Percentiles rank a stretch among this genome's conserved stretches.
These are phyloP conservation scores for Glonium stellatum DNA, from an alignment of 495 filamentous ascomycete genomes.

Conservation along the genomic window DNA sequence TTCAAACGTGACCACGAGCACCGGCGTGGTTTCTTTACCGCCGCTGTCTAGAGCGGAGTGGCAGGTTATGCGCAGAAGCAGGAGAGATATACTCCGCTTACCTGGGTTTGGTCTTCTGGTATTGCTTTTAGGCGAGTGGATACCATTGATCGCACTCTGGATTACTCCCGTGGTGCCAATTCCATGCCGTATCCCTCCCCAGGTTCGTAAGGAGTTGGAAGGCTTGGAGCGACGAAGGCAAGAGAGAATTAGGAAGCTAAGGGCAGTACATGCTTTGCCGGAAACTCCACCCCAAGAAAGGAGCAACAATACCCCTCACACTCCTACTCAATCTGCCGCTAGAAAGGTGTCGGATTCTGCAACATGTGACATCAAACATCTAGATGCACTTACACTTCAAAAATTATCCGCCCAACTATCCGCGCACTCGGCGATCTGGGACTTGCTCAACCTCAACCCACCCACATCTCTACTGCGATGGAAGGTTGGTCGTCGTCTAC, in stretches of 20 bases:
- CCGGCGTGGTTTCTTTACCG: conserved; percentile 1
- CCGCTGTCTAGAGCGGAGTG: conserved; percentile 51
- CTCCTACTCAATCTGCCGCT: neutral
- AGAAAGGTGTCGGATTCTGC: neutral
- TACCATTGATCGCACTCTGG: conserved; percentile 61
- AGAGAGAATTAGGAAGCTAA: neutral
- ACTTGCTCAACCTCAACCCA: conserved; percentile 39
- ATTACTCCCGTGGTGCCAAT: conserved; percentile 63
- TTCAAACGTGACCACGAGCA: neutral
- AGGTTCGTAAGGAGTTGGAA: conserved; percentile 52
- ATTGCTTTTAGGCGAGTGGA: conserved; percentile 74
- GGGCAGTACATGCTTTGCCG: neutral
- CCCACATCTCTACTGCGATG: conserved; percentile 37
- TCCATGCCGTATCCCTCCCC: conserved; percentile 72
- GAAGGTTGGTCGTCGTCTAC: conserved; percentile 39
- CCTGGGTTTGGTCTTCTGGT: conserved; percentile 68
- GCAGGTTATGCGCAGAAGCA: conserved; percentile 58
- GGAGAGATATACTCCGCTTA: conserved; percentile 64
- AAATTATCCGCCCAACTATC: conserved; percentile 33
- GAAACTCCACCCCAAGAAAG: neutral
- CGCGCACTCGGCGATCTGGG: conserved; percentile 44
- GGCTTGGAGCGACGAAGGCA: conserved; percentile 36
- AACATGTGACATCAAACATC: neutral
- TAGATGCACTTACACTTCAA: conserved; percentile 6
- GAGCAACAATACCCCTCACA: too few relatives aligned